Percentiles rank a stretch among this genome's conserved stretches.
phyloP scores from a whole-genome alignment of 768 basidiomycete species.

The Pulveroboletus sp. region DNA sequence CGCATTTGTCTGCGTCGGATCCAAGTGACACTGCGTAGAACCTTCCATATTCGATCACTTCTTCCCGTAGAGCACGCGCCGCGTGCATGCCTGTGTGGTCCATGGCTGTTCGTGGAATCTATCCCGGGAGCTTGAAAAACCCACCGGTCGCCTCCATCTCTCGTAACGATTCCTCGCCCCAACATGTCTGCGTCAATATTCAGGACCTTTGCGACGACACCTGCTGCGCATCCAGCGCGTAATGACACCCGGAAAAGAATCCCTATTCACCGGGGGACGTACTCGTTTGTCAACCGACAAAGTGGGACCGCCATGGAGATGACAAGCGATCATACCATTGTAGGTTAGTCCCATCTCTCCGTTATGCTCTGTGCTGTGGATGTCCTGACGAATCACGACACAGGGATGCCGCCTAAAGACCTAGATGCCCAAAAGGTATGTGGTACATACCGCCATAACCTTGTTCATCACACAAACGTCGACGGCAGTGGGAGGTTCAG shows the following conservation, averaged over 20 bases:
- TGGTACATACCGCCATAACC: background rate
- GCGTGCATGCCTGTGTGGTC: constrained; percentile 14
- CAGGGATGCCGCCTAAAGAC: constrained; percentile 31
- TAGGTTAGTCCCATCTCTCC: constrained; percentile 16
- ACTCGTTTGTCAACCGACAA: constrained; percentile 30
- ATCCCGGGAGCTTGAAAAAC: constrained; percentile 14
- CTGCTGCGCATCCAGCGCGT: constrained; percentile 12
- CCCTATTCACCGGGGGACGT: constrained; percentile 30
- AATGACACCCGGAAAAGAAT: constrained; percentile 17
- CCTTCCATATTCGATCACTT: constrained; percentile 6
- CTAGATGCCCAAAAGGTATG: constrained; percentile 27
- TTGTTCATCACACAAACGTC: background rate
- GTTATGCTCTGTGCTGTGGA: background rate
- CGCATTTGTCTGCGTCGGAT: constrained; percentile 1
- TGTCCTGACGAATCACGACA: constrained; percentile 1
- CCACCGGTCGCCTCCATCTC: background rate
- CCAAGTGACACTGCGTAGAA: constrained; percentile 9
- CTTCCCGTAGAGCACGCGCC: constrained; percentile 13
- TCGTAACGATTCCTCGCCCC: background rate
- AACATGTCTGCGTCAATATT: constrained; percentile 22
- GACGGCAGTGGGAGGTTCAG: constrained; percentile 27
- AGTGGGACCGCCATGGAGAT: constrained; percentile 32
- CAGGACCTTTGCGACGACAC: constrained; percentile 13
- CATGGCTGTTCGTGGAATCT: constrained; percentile 13
- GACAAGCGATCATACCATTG: constrained; percentile 19